A percentile compares a stretch with the other conserved stretches of the same genome.
Conservation (phyloP, 2,329 filamentous ascomycete genomes). For the Aspergillus ochraceus region DNA sequence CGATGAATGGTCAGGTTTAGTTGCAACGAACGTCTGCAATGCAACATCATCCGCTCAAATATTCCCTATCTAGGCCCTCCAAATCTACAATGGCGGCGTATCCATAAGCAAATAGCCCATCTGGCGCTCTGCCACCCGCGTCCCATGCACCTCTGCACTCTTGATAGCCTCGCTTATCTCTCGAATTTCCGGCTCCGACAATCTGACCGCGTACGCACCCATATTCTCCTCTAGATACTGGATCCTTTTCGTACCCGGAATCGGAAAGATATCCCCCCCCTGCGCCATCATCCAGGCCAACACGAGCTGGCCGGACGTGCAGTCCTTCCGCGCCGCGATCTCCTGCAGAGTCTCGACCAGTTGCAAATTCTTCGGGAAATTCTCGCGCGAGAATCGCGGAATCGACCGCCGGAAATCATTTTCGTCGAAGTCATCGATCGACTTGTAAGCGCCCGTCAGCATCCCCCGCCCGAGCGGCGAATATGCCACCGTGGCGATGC, state of each 20-base stretch:
- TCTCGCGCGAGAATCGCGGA: conserved; percentile 54
- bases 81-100: conserved; percentile 6
- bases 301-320: conserved; percentile 57
- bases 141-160: conserved; percentile 8
- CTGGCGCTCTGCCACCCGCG: conserved; percentile 7
- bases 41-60: neutral
- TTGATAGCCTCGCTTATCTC: conserved; percentile 9
- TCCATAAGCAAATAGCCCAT: conserved; percentile 10
- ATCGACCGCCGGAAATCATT: conserved; percentile 48
- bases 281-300: conserved; percentile 65
- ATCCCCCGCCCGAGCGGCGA: conserved; percentile 47
- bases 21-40: neutral
- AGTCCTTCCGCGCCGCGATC: conserved; percentile 55
- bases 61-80: neutral
- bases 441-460: conserved; percentile 44
- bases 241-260: conserved; percentile 54
- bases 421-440: conserved; percentile 37
- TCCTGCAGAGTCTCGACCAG: conserved; percentile 52
- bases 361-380: conserved; percentile 57
- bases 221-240: conserved; percentile 49
- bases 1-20: neutral
- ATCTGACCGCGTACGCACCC: conserved; percentile 15
- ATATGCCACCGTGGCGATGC: conserved; percentile 45
- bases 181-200: conserved; percentile 17
- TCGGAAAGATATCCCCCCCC: conserved; percentile 61